A percentile compares a stretch with the other conserved stretches of the same genome.
phyloP scores from a whole-genome alignment of 1,284 basidiomycete species.

The Sporisorium sorghi region DNA sequence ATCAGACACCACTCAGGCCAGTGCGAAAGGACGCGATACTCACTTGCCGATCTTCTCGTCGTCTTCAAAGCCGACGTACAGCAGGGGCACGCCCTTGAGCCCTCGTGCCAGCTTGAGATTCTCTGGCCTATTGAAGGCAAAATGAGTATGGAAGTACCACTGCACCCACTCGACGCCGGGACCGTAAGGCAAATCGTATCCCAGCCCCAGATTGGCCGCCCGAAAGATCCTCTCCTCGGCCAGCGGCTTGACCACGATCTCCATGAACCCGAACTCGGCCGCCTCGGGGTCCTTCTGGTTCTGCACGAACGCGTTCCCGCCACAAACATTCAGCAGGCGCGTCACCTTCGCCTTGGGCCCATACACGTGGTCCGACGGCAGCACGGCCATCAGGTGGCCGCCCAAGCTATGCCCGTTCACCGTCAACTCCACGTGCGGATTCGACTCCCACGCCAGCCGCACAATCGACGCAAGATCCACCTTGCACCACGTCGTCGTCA shows the following conservation, averaged over 20 bases:
- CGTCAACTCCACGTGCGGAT: constrained; percentile 41
- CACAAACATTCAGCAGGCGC: constrained; percentile 56
- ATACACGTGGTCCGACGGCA: constrained; percentile 41
- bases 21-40: constrained; percentile 11
- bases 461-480: constrained; percentile 56
- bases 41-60: constrained; percentile 58
- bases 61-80: constrained; percentile 59
- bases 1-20: too few species aligned
- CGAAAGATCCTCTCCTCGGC: constrained; percentile 56
- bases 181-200: constrained; percentile 59
- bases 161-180: constrained; percentile 55
- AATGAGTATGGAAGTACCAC: constrained; percentile 60
- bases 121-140: constrained; percentile 46
- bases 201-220: constrained; percentile 50
- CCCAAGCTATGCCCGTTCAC: constrained; percentile 57
- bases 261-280: constrained; percentile 51
- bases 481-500: constrained; percentile 57
- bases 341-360: constrained; percentile 47
- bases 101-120: constrained; percentile 45
- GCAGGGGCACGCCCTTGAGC: constrained; percentile 29
- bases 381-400: constrained; percentile 51
- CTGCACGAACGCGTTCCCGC: constrained; percentile 53
- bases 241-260: constrained; percentile 52
- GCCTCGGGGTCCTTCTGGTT: constrained; percentile 52
- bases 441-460: constrained; percentile 35